Evolutionary conservation across 345 rosid species (phyloP).

Genomic region (Anacardium occidentale): DNA sequence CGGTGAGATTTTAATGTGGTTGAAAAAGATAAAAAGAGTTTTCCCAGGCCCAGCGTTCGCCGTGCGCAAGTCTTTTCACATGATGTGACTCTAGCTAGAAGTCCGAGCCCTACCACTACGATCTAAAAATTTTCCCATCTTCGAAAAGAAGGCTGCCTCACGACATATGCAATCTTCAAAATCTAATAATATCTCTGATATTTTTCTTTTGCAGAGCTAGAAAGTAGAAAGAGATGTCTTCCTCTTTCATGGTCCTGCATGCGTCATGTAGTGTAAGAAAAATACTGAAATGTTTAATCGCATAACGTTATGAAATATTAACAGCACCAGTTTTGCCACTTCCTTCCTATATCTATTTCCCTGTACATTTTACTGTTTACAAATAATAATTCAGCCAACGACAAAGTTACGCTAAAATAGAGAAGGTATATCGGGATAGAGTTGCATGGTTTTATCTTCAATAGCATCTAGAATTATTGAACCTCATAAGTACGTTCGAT

Average conservation of each 20-base stretch:
- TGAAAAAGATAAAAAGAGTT: background rate
- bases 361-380: background rate
- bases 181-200: constrained; percentile 9
- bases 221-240: background rate
- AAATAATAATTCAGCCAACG: too few species aligned
- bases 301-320: too few species aligned
- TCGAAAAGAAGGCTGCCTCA: constrained; percentile 21
- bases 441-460: background rate
- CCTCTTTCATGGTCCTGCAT: too few species aligned
- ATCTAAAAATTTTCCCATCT: constrained; percentile 9
- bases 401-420: too few species aligned
- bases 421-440: background rate
- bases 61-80: constrained; percentile 18
- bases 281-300: too few species aligned
- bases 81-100: constrained; percentile 20
- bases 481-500: too few species aligned
- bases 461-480: background rate
- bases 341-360: too few species aligned
- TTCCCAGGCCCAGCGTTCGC: constrained; percentile 5
- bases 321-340: too few species aligned
- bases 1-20: too few species aligned
- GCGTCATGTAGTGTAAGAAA: too few species aligned
- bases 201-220: background rate
- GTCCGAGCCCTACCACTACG: constrained; percentile 36
- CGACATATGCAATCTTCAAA: constrained; percentile 1